Conservation (phyloP, 768 basidiomycete genomes). For the Symmetrospora coprosmae region DNA sequence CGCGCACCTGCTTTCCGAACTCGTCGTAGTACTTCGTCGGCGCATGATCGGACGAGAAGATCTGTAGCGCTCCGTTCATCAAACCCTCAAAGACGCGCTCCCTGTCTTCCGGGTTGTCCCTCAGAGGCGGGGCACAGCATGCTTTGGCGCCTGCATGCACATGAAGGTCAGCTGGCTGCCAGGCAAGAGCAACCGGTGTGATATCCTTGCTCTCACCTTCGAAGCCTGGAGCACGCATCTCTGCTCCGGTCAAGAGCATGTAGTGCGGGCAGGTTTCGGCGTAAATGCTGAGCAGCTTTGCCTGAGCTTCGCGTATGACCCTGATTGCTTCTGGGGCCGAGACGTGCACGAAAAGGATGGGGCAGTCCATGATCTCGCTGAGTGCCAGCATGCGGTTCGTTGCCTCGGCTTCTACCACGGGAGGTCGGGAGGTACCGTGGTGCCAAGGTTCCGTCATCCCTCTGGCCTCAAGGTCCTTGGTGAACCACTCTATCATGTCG, state of each 20-base stretch:
- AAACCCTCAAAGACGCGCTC: constrained; percentile 34
- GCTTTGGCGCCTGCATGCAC: constrained; percentile 32
- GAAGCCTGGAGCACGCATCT: constrained; percentile 34
- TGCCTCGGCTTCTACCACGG: constrained; percentile 35
- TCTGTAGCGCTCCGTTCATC: constrained; percentile 35
- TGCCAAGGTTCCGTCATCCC: constrained; percentile 34
- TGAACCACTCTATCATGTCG: constrained; percentile 37
- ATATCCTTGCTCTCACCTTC: constrained; percentile 28
- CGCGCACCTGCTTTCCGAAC: constrained; percentile 33
- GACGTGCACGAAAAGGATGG: constrained; percentile 37
- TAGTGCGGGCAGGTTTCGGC: constrained; percentile 38
- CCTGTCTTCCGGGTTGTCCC: constrained; percentile 32
- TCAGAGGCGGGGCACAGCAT: constrained; percentile 34
- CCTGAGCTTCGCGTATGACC: constrained; percentile 35
- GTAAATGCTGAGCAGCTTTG: constrained; percentile 31
- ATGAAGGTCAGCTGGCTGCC: not conserved
- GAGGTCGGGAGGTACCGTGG: constrained; percentile 34
- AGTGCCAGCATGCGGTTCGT: constrained; percentile 36
- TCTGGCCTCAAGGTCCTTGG: constrained; percentile 28
- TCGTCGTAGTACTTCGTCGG: constrained; percentile 35
- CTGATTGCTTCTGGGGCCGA: constrained; percentile 32
- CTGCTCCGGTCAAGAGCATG: constrained; percentile 33
- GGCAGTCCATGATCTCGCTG: constrained; percentile 34
- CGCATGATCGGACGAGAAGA: constrained; percentile 37
- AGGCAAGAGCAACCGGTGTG: not conserved